Evolutionary conservation across 176 grass and related monocot genomes (phyloP).

Genomic region (Aechmea fasciata): DNA sequence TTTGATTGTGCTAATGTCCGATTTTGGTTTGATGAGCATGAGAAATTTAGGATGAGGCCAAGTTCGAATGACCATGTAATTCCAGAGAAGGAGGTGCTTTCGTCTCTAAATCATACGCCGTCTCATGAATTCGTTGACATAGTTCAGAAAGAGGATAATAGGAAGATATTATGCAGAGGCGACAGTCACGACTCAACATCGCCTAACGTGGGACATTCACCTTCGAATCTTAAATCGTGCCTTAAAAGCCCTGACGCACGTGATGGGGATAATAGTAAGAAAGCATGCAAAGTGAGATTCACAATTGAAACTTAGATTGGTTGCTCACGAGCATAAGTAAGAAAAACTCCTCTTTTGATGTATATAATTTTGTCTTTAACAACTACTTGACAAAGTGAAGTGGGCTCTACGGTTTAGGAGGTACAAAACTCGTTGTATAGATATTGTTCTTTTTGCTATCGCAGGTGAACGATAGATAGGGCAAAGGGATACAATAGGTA

Average conservation of each 20-base stretch:
- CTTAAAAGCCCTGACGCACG: constrained; percentile 6
- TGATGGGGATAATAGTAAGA: not conserved
- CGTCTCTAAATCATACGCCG: not conserved
- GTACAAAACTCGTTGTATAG: too few species aligned
- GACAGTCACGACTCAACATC: not conserved
- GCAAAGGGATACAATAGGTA: too few species aligned
- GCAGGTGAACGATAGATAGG: too few species aligned
- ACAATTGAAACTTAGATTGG: constrained; percentile 8
- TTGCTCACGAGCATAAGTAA: not conserved
- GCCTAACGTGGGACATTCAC: not conserved
- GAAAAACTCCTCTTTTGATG: not conserved
- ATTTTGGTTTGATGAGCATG: constrained; percentile 21
- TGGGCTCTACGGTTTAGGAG: too few species aligned
- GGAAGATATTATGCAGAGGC: not conserved
- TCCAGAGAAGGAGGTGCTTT: not conserved
- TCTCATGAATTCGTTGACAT: not conserved
- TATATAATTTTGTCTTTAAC: not conserved
- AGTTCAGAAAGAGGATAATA: not conserved
- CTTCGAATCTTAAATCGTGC: constrained; percentile 7
- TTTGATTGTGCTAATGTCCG: constrained; percentile 15
- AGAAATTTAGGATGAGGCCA: not conserved
- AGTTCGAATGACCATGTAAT: not conserved
- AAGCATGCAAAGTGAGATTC: constrained; percentile 10
- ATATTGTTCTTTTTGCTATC: too few species aligned
- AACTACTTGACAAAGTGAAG: too few species aligned